Conservation (phyloP, 352 stramenopile genomes). For the Pythium coloratum region DNA sequence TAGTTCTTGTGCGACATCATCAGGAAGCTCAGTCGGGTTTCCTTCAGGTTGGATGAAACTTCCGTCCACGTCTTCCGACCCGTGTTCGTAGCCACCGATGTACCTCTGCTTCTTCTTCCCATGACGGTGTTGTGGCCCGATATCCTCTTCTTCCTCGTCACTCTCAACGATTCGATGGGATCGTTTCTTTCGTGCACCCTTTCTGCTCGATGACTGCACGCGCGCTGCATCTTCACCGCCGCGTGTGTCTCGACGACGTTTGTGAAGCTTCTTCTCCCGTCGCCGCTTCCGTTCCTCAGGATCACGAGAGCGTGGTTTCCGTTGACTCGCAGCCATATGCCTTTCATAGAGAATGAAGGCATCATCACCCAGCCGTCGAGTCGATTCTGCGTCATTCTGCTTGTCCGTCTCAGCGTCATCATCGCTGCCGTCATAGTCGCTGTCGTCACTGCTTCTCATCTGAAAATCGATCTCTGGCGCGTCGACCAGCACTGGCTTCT, state of each 20-base stretch:
- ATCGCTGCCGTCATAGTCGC: constrained; percentile 28
- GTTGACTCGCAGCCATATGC: background rate
- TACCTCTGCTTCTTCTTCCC: constrained; percentile 41
- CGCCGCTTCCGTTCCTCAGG: background rate
- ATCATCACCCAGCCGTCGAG: constrained; percentile 15
- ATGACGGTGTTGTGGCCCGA: background rate
- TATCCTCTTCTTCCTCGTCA: constrained; percentile 30
- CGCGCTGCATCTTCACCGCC: background rate
- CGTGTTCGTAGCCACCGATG: constrained; percentile 72
- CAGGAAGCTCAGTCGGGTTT: constrained; percentile 64
- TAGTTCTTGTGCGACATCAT: constrained; percentile 70
- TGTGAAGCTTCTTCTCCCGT: background rate
- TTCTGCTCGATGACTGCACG: background rate
- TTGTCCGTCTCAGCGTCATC: background rate
- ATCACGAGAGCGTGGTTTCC: background rate
- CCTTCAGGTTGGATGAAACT: constrained; percentile 87
- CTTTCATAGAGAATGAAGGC: constrained; percentile 24
- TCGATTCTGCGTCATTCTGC: background rate
- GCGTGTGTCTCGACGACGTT: background rate
- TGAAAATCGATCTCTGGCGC: constrained; percentile 25
- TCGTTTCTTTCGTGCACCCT: constrained; percentile 26
- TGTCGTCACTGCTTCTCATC: constrained; percentile 27
- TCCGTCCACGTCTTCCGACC: constrained; percentile 53
- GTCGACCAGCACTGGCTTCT: constrained; percentile 21
- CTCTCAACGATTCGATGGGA: constrained; percentile 40